These are phyloP conservation scores for Dacryopinax primogenitus DNA, from an alignment of 768 basidiomycete genomes.

Conservation along the genomic window DNA sequence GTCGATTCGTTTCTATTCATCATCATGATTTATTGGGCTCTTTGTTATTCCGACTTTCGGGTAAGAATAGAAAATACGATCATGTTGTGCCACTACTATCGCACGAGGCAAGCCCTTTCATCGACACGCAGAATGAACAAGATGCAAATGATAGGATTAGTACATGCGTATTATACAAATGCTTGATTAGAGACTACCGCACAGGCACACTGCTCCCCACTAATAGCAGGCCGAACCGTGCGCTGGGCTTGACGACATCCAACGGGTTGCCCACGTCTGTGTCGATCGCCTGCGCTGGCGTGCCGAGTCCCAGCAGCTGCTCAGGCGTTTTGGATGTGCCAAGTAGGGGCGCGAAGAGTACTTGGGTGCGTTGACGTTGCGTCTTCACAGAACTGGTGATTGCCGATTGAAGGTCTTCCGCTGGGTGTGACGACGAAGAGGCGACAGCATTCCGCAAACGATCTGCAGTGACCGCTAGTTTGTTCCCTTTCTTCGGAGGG, in stretches of 20 bases:
- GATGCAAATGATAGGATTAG: not conserved
- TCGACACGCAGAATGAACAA: not conserved
- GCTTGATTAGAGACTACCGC: slow-evolving; percentile 1
- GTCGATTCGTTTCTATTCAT: too few species aligned
- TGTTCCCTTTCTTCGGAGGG: not conserved
- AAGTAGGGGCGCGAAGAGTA: slow-evolving; percentile 47
- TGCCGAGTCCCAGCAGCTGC: slow-evolving; percentile 42
- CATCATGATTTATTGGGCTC: too few species aligned
- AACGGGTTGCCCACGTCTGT: slow-evolving; percentile 32
- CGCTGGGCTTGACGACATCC: slow-evolving; percentile 54
- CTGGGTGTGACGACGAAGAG: not conserved
- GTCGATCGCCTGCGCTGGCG: slow-evolving; percentile 41
- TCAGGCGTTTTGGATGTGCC: slow-evolving; percentile 31
- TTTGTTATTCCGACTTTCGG: too few species aligned
- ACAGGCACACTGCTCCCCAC: slow-evolving; percentile 31
- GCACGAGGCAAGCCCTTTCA: too few species aligned
- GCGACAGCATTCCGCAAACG: not conserved
- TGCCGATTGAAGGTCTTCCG: not conserved
- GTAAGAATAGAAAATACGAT: too few species aligned
- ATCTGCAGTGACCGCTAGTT: not conserved
- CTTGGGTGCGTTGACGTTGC: slow-evolving; percentile 45
- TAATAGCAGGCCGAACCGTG: slow-evolving; percentile 62
- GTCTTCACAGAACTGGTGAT: slow-evolving; percentile 25
- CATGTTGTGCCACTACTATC: too few species aligned
- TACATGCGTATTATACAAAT: not conserved